Conservation (phyloP, 441 rosid species). For the Erodium moschatum region DNA sequence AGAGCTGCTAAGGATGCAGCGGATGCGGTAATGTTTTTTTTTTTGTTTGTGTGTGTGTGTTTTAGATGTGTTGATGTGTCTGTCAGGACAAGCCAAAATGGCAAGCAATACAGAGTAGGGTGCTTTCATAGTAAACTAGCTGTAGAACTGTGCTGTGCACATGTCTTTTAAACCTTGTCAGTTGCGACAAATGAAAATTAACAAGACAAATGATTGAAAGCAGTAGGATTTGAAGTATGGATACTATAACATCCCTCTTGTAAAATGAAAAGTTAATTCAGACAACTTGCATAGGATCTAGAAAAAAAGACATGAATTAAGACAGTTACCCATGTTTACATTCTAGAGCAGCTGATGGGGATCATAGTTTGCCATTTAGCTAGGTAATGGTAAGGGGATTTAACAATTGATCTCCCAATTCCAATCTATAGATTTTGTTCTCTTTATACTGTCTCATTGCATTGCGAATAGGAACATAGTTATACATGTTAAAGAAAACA, state of each 20-base stretch:
- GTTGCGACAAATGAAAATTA: too few species aligned
- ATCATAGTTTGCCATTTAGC: not conserved
- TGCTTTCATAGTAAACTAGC: not conserved
- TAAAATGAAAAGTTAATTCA: not conserved
- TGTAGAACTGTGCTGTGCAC: not conserved
- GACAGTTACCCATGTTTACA: not conserved
- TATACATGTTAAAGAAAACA: not conserved
- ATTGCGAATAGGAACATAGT: not conserved
- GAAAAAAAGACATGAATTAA: not conserved
- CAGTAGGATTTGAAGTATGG: not conserved
- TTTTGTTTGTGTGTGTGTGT: not conserved
- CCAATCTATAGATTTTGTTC: too few species aligned
- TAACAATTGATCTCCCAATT: too few species aligned
- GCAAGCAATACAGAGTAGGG: not conserved
- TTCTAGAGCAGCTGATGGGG: too few species aligned
- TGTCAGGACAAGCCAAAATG: not conserved
- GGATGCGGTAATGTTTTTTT: conserved; percentile 46
- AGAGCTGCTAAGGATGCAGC: conserved; percentile 85
- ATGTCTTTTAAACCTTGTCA: not conserved
- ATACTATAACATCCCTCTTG: not conserved
- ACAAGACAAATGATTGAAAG: not conserved
- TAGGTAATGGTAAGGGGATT: not conserved
- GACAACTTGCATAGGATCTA: not conserved
- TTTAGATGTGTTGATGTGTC: not conserved
- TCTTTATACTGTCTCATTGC: not conserved